Conservation (phyloP, 129 eudicot genomes). For the Centrapalus pauciflorus region DNA sequence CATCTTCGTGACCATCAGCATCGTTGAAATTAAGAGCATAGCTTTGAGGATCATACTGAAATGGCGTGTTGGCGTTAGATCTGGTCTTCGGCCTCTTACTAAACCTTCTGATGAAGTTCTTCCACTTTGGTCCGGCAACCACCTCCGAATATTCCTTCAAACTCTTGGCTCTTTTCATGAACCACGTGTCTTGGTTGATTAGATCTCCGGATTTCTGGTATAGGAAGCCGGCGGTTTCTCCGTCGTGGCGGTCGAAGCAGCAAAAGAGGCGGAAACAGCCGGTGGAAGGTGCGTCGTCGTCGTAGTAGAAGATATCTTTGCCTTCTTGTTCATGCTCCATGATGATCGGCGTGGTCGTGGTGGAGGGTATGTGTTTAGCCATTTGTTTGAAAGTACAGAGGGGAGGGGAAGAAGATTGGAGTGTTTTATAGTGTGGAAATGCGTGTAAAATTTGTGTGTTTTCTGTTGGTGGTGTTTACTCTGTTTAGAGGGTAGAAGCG, state of each 20-base stretch:
- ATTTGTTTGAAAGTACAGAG: background rate
- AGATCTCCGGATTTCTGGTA: slow-evolving; percentile 26
- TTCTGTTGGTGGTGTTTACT: slow-evolving; percentile 1
- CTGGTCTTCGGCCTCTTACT: slow-evolving; percentile 42
- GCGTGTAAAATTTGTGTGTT: slow-evolving; percentile 36
- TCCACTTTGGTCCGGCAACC: slow-evolving; percentile 92
- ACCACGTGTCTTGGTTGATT: slow-evolving; percentile 43
- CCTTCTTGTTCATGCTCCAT: slow-evolving; percentile 29
- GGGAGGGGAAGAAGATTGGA: background rate
- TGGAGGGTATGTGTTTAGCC: slow-evolving; percentile 10
- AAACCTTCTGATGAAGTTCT: slow-evolving; percentile 61
- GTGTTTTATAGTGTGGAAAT: slow-evolving; percentile 17
- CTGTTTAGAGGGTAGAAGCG: slow-evolving; percentile 17
- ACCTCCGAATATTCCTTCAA: slow-evolving; percentile 63
- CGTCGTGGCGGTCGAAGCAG: slow-evolving; percentile 30
- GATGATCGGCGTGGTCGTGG: slow-evolving; percentile 23
- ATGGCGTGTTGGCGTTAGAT: slow-evolving; percentile 27
- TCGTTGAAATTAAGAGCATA: slow-evolving; percentile 75
- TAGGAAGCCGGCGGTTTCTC: slow-evolving; percentile 16
- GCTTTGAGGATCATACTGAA: slow-evolving; percentile 65
- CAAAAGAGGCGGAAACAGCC: slow-evolving; percentile 40
- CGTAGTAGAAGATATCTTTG: slow-evolving; percentile 8
- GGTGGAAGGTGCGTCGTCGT: background rate
- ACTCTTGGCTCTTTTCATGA: slow-evolving; percentile 38
- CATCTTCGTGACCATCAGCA: slow-evolving; percentile 40